Percentiles rank a stretch among this genome's conserved stretches.
Conservation (phyloP, 257 asterid genomes). For the Leptodermis oblonga region DNA sequence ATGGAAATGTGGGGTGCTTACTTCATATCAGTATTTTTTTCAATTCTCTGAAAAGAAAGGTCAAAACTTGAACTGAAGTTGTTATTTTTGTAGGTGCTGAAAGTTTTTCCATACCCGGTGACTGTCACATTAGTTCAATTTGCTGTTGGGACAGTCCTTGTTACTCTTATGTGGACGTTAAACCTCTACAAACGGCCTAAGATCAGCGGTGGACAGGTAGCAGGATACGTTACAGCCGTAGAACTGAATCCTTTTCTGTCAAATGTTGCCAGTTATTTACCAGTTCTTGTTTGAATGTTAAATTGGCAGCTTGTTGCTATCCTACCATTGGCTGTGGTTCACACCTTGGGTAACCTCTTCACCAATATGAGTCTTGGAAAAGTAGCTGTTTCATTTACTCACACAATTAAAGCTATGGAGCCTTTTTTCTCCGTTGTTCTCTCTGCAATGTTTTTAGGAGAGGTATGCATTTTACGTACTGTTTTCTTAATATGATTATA, state of each 20-base stretch:
- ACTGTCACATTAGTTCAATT: conserved; percentile 80
- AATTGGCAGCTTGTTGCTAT: conserved; percentile 69
- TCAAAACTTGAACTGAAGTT: not conserved
- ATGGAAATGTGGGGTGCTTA: not conserved
- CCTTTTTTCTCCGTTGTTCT: conserved; percentile 89
- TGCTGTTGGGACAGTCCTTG: conserved; percentile 80
- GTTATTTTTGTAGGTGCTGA: conserved; percentile 55
- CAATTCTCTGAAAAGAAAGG: not conserved
- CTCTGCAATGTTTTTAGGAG: conserved; percentile 81
- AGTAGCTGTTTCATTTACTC: conserved; percentile 91
- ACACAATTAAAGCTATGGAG: conserved; percentile 92
- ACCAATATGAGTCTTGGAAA: conserved; percentile 93
- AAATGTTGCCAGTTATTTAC: not conserved
- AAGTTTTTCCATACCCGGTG: conserved; percentile 74
- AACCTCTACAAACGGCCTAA: conserved; percentile 88
- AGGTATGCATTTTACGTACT: conserved; percentile 33
- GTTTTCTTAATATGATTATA: not conserved
- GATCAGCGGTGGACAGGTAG: conserved; percentile 84
- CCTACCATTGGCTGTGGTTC: conserved; percentile 80
- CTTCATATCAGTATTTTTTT: not conserved
- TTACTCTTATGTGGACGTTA: conserved; percentile 65
- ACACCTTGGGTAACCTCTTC: conserved; percentile 84
- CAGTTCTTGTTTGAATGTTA: not conserved
- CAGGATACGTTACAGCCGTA: not conserved
- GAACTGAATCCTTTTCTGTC: not conserved